Evolutionary conservation across 2,329 filamentous ascomycete species (phyloP), one percentile per base, ranked within the genome.

Genomic region (Penicillium sp.): DNA sequence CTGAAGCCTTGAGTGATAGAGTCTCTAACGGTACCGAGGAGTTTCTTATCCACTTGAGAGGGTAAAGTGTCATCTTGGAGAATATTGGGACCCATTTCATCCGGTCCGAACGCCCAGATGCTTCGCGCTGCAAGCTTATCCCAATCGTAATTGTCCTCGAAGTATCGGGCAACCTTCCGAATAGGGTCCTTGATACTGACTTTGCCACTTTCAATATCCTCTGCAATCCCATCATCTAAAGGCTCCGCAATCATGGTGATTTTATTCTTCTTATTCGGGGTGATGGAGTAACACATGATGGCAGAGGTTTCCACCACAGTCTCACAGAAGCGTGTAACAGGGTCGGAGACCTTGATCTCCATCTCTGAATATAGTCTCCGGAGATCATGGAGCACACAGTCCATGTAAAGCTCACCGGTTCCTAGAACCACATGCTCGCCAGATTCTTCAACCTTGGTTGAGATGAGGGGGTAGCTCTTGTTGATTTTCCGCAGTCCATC

Each of bases 181-280:
- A 94, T 89, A 2, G 94, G 92, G 65, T 97, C 93, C 60, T 89
- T 90, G 76, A 99, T 97, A 67, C 85, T 91, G 65, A 99, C 92
- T 52, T 84, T 87, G 27, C 93, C 92, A 46, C 84, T 86, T 77
- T 99, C 94, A 60, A 99, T 97, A 66, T 99, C 94, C 66, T 90
- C 87, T 6, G 93, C 91, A 59, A 99, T 96, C 16, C 94, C 94
- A 65, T 95, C 89, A 63, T 99, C 94, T 15, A 99, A 79, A 34
- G 94, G 93, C 72, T 99, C 94, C 4, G 94, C 94, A 54, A 97
- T 89, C 90, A 99, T 97, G 35, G 94, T 97, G 67, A 99, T 89
- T 74, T 96, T 96, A 79, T 99, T 99, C 80, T 97, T 97, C 78
- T 99, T 99, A 79, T 99, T 99, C 2, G 94, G 94, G 3, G 94